Evolutionary conservation across 2,329 filamentous ascomycete genomes (phyloP), one percentile per base, ranked within the genome.

Genomic region (Talaromyces sp.): DNA sequence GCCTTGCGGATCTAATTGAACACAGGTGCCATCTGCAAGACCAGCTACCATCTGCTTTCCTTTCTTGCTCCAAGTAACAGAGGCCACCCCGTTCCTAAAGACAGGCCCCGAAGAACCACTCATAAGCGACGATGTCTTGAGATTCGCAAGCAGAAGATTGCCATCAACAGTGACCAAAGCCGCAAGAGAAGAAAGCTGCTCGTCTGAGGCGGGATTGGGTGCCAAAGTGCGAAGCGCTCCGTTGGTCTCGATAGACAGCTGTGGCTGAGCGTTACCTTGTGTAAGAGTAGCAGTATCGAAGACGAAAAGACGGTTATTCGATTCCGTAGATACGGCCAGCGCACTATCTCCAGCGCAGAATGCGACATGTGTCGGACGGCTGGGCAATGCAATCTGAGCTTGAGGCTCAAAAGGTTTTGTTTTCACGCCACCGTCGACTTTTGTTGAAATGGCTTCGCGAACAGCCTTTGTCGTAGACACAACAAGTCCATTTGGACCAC

Each of bases 11-110:
- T 90, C 92, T 84, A 98, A 88, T 73, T 97, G 93, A 60, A 85
- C 84, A 58, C 89, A 87, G 13, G 87, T 88, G 62, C 95, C 95
- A 75, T 97, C 86, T 7, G 82, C 87, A 67, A 95, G 81, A 17
- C 96, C 95, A 66, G 91, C 93, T 52, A 96, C 88, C 51, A 99
- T 81, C 72, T 98, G 93, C 73, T 96, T 99, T 54, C 95, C 95
- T 72, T 88, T 91, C 63, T 86, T 89, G 74, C 95, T 99, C 95
- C 96, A 99, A 60, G 90, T 88, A 6, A 91, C 84, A 69, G 90
- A 95, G 71, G 88, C 92, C 30, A 96, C 93, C 55, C 89, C 88
- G 30, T 84, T 81, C 69, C 88, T 91, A 65, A 96, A 80, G 0
- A 88, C 78, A 69, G 80, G 83, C 36, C 90, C 91, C 65, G 85